phyloP scores from a whole-genome alignment of 768 basidiomycete species.

The Tylopilus subfusipes region DNA sequence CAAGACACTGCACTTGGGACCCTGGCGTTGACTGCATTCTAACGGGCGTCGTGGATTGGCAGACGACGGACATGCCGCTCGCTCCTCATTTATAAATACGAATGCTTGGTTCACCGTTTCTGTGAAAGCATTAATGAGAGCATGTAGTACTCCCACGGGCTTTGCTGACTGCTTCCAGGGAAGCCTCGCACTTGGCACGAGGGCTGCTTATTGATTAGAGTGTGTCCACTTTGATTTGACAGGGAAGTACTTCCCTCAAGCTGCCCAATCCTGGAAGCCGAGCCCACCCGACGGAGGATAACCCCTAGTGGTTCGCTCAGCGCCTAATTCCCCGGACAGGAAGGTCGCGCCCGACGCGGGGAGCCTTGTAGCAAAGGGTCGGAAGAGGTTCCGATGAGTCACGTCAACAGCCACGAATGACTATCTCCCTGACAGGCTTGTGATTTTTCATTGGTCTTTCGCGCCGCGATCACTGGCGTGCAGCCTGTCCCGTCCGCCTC shows the following conservation, averaged over 20 bases:
- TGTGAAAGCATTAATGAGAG: slow-evolving; percentile 3
- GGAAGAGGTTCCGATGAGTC: slow-evolving; percentile 14
- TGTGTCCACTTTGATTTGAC: slow-evolving; percentile 15
- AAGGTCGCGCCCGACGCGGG: slow-evolving; percentile 1
- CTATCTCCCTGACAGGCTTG: background rate
- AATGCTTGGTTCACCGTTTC: background rate
- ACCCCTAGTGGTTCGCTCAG: background rate
- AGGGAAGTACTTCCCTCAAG: slow-evolving; percentile 3
- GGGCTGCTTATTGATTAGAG: slow-evolving; percentile 10
- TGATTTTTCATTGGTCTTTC: background rate
- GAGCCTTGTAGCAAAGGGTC: background rate
- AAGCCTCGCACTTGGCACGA: slow-evolving; percentile 20
- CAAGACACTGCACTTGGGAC: background rate
- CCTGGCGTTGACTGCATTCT: background rate
- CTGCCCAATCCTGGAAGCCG: slow-evolving; percentile 16
- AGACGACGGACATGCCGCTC: slow-evolving; percentile 6
- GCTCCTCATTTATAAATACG: background rate
- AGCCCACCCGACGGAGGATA: slow-evolving; percentile 3
- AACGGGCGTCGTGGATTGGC: background rate
- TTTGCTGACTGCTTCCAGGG: slow-evolving; percentile 9
- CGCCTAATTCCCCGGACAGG: slow-evolving; percentile 24
- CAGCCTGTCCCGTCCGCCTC: slow-evolving; percentile 10
- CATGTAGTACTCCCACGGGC: slow-evolving; percentile 14
- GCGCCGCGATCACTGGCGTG: background rate
- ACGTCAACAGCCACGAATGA: slow-evolving; percentile 4